phyloP scores from a whole-genome alignment of 1,284 basidiomycete species.

The Pseudozyma hubeiensis region DNA sequence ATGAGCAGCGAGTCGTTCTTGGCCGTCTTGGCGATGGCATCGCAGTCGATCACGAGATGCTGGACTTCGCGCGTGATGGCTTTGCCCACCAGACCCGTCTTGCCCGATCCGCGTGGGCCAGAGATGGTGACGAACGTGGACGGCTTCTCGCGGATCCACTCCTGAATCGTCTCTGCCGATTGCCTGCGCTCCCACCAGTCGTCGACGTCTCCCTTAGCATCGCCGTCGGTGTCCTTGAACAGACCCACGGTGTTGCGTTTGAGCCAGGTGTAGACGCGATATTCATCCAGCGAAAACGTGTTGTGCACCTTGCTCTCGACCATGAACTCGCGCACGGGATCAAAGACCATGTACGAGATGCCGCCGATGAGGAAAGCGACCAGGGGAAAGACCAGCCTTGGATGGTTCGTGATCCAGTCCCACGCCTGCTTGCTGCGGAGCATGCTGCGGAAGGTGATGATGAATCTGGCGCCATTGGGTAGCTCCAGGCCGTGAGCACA shows the following conservation, averaged over 20 bases:
- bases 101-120: slow-evolving; percentile 92
- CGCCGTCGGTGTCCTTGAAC: slow-evolving; percentile 40
- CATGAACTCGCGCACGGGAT: slow-evolving; percentile 87
- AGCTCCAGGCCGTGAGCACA: slow-evolving; percentile 80
- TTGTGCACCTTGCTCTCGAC: slow-evolving; percentile 84
- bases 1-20: slow-evolving; percentile 78
- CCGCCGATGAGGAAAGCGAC: slow-evolving; percentile 87
- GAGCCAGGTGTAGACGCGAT: slow-evolving; percentile 51
- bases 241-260: slow-evolving; percentile 53
- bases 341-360: slow-evolving; percentile 87
- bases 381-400: slow-evolving; percentile 85
- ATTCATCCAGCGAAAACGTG: slow-evolving; percentile 74
- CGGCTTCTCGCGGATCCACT: slow-evolving; percentile 81
- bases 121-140: slow-evolving; percentile 80
- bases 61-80: slow-evolving; percentile 67
- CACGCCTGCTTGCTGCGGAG: slow-evolving; percentile 82
- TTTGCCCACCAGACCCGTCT: slow-evolving; percentile 77
- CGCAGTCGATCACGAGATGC: slow-evolving; percentile 80
- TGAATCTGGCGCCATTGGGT: slow-evolving; percentile 74
- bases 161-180: slow-evolving; percentile 77
- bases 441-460: slow-evolving; percentile 78
- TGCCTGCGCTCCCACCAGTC: slow-evolving; percentile 86
- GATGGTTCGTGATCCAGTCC: slow-evolving; percentile 86
- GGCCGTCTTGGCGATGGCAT: slow-evolving; percentile 77
- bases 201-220: slow-evolving; percentile 63